Percentiles rank a stretch among this genome's conserved stretches.
Conservation (phyloP, 768 basidiomycete genomes). For the Polyporus arcularius region DNA sequence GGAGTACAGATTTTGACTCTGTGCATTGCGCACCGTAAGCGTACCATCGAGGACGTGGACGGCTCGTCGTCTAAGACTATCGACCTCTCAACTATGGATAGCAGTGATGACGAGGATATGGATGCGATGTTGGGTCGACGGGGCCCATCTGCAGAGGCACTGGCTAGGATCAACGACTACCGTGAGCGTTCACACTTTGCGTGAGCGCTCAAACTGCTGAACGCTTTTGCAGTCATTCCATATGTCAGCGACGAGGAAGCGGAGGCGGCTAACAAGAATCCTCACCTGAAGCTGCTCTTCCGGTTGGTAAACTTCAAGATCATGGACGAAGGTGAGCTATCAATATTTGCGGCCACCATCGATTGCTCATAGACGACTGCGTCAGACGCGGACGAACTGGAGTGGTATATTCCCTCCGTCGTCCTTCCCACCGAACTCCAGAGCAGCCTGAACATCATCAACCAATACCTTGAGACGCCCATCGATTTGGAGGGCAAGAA, state of each 20-base stretch:
- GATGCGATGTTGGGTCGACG: conserved; percentile 31
- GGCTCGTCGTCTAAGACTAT: conserved; percentile 31
- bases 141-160: conserved; percentile 67
- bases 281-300: conserved; percentile 82
- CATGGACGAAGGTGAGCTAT: conserved; percentile 57
- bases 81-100: conserved; percentile 32
- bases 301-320: conserved; percentile 74
- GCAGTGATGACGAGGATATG: conserved; percentile 35
- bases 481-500: conserved; percentile 81
- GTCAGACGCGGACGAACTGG: conserved; percentile 66
- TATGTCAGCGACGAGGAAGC: conserved; percentile 76
- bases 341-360: neutral
- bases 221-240: conserved; percentile 59
- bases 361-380: neutral
- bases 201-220: neutral
- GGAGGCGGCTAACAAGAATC: conserved; percentile 74
- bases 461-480: conserved; percentile 80
- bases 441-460: conserved; percentile 71
- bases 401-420: conserved; percentile 85
- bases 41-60: conserved; percentile 64
- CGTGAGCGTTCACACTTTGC: conserved; percentile 47
- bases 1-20: conserved; percentile 55
- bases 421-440: conserved; percentile 68
- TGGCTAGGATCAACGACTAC: conserved; percentile 72
- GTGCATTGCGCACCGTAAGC: conserved; percentile 59